A percentile compares a stretch with the other conserved stretches of the same genome.
phyloP scores from a whole-genome alignment of 2,329 filamentous ascomycete species.

The Cordyceps pruinosa region DNA sequence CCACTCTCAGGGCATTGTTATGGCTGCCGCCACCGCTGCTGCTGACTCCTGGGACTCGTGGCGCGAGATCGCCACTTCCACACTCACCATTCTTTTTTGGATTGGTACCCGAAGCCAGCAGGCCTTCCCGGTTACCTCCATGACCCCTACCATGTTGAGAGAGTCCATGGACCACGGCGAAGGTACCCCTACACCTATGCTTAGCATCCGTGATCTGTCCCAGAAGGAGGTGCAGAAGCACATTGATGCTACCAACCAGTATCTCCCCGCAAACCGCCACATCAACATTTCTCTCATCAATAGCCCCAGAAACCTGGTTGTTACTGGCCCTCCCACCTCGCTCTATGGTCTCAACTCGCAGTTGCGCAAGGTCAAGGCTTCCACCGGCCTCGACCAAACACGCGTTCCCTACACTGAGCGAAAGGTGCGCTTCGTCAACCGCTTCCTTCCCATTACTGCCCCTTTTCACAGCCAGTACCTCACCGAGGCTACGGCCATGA shows the following conservation, averaged over 20 bases:
- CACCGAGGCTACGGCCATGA: constrained; percentile 68
- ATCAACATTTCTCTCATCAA: constrained; percentile 95
- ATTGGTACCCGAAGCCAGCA: constrained; percentile 96
- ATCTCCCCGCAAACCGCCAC: constrained; percentile 85
- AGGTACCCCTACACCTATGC: constrained; percentile 92
- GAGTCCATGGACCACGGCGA: constrained; percentile 93
- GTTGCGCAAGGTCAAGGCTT: constrained; percentile 92
- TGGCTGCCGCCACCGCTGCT: constrained; percentile 84
- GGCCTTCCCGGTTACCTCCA: constrained; percentile 88
- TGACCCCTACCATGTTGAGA: constrained; percentile 82
- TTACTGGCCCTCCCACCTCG: constrained; percentile 92
- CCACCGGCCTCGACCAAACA: constrained; percentile 94
- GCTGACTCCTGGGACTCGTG: constrained; percentile 92
- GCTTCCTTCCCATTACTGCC: constrained; percentile 94
- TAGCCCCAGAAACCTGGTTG: constrained; percentile 93
- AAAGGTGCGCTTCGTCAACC: constrained; percentile 93
- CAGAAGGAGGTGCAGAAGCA: constrained; percentile 87
- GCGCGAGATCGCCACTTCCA: constrained; percentile 68
- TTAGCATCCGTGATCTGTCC: constrained; percentile 91
- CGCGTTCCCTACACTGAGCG: constrained; percentile 90
- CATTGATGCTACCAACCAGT: constrained; percentile 94
- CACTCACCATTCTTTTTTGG: constrained; percentile 94
- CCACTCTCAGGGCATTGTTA: constrained; percentile 93
- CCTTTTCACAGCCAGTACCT: constrained; percentile 98
- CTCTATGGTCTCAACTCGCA: constrained; percentile 93